A percentile compares a stretch with the other conserved stretches of the same genome.
These are phyloP conservation scores for Mimosa bimucronata DNA, from an alignment of 306 rosid species.

Conservation along the genomic window DNA sequence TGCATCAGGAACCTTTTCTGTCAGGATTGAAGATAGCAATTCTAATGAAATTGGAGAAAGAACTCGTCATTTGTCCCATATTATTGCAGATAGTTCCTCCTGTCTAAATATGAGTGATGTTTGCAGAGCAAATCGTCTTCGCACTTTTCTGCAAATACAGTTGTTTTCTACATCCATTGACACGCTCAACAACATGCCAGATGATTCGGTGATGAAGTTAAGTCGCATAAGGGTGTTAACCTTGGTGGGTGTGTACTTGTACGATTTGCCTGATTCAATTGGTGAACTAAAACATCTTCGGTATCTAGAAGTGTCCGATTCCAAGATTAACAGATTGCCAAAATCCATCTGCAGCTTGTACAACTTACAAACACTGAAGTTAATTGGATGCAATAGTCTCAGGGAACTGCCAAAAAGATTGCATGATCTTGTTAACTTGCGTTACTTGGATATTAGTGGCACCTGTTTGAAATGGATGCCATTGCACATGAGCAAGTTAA, in stretches of 20 bases:
- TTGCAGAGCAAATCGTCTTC: conserved; percentile 33
- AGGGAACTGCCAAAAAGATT: conserved; percentile 33
- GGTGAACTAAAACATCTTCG: conserved; percentile 40
- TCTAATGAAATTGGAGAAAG: conserved; percentile 34
- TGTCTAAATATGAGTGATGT: conserved; percentile 24
- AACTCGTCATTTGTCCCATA: conserved; percentile 43
- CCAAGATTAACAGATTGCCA: conserved; percentile 33
- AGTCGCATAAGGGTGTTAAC: conserved; percentile 43
- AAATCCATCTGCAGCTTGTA: conserved; percentile 38
- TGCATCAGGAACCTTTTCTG: conserved; percentile 45
- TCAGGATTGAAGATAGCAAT: conserved; percentile 39
- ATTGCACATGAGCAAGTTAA: conserved; percentile 30
- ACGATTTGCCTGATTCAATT: conserved; percentile 35
- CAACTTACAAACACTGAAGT: conserved; percentile 49
- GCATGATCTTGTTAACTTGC: conserved; percentile 45
- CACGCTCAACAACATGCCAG: conserved; percentile 27
- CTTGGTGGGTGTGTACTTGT: conserved; percentile 31
- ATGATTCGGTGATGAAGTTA: conserved; percentile 36
- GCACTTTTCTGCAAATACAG: conserved; percentile 37
- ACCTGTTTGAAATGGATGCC: conserved; percentile 44
- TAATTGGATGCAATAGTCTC: conserved; percentile 34
- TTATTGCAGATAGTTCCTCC: conserved; percentile 38
- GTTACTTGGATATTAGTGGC: conserved; percentile 37
- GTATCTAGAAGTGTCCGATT: conserved; percentile 35
- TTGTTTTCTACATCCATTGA: conserved; percentile 20